Base-by-base conservation (phyloP, 257 asterid species). In the Jacaranda mimosifolia region DNA sequence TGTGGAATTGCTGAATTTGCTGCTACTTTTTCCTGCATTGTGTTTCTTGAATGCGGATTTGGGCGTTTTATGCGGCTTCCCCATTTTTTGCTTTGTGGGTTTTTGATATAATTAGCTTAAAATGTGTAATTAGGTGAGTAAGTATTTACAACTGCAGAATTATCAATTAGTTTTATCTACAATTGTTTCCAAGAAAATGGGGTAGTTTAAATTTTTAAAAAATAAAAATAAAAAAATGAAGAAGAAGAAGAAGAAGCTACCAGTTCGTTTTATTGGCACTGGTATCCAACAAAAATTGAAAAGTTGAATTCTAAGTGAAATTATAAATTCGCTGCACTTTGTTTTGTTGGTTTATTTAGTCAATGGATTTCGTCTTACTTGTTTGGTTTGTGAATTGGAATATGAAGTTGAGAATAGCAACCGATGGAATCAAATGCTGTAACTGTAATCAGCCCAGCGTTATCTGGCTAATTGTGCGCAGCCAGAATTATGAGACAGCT, bases 41-140 rank as follows among this genome's bases (percentile, higher is more conserved):
- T 74, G 64, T 36, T 5, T 7, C 17, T 51, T 48, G 55, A 53
- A 18, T 62, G 63, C 43, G 38, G 57, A 51, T 63, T 17, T 9
- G 70, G 74, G 56, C 18, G 55, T 65, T 64, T 21, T 21, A 38
- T 76, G 60, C 32, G 74, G 64, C 56, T 21, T 66, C 74, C n/a
- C 49, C 56, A 48, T 57, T 66, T 66, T 39, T 21, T 17, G 32
- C 21, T 74, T 12, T 26, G 38, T 12, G 13, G 10, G 8, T 68
- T 59, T 58, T 21, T 10, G 13, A 59, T 63, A 40, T 63, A 39
- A 45, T 80, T 65, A 65, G 70, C 70, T 32, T n/a, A 46, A 26
- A 26, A 17, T 73, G 66, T 19, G 9, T 17, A 46, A 39, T 48
- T 58, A 19, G 70, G 18, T 40, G 15, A 70, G 32, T 12, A 17